Base-by-base conservation (phyloP, 371 early-diverging fungal genomes). In the Aphelidium insulamus region DNA sequence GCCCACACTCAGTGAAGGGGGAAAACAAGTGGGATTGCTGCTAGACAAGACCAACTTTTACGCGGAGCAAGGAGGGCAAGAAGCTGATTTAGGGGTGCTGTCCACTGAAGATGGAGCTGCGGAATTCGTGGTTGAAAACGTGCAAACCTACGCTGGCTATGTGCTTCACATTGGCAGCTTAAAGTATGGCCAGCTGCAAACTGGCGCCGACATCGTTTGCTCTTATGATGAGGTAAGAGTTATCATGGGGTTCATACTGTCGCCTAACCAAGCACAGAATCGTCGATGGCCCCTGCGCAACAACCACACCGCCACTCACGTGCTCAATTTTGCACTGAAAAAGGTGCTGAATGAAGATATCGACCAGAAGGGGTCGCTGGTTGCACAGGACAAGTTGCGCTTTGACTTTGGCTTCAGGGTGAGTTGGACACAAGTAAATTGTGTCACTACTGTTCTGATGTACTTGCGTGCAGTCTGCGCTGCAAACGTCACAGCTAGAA, bases 21-120 rank as follows among this genome's bases (percentile, higher is more conserved):
- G 15, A 33, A 25, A 26, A 9, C 21, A 8, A 14, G 20, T 35
- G 14, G 9, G 21, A 36, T 55, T 98, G n/a, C 53, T 98, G 38
- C 68, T 91, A 29, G 94, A 98, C 57, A 68, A 73, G 46, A 92
- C 99, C 40, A 90, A 88, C 72, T 94, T 98, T 47, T 99, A 98
- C 53, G 86, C 91, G 28, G 99, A 98, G 59, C 71, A 71, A 33
- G 99, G 99, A 50, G 99, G 99, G 24, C 98, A 99, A 56, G 79
- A 84, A 45, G 86, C 74, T 43, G 99, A 99, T 50, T 75, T 71
- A n/a, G 99, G 99, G 31, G 62, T 67, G 37, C 67, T 98, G 36
- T 69, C 75, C 22, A 58, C 70, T 20, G 55, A 74, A 28, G 82
- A 84, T 43, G 78, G 76, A 21, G 54, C 75, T 36, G 60, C 67